Conservation (phyloP, 2,329 filamentous ascomycete species). For the Penicillium capsulatum region DNA sequence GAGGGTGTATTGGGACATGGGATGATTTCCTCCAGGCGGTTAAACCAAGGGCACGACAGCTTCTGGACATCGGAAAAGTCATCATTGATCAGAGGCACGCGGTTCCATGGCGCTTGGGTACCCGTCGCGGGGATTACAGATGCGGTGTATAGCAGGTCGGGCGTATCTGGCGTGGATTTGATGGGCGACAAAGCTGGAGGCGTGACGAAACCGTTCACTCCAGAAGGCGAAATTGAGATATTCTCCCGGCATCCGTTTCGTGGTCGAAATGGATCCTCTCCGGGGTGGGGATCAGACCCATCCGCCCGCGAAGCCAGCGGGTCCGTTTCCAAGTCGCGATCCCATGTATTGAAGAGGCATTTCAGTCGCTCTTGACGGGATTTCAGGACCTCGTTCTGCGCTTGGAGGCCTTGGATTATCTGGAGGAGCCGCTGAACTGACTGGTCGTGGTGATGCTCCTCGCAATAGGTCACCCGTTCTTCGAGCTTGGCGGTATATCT, state of each 20-base stretch:
- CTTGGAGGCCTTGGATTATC: constrained; percentile 19
- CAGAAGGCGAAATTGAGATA: too few relatives aligned
- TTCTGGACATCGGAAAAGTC: constrained; percentile 8
- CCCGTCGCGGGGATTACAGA: background rate
- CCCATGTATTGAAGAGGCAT: constrained; percentile 21
- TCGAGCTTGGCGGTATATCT: constrained; percentile 19
- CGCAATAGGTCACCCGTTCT: constrained; percentile 21
- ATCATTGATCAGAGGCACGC: constrained; percentile 17
- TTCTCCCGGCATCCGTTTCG: background rate
- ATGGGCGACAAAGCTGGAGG: background rate
- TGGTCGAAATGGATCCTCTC: background rate
- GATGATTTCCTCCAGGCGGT: constrained; percentile 17
- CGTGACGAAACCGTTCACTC: too few relatives aligned
- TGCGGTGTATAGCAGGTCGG: background rate
- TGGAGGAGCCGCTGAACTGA: constrained; percentile 16
- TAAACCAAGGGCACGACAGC: constrained; percentile 15
- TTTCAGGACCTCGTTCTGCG: constrained; percentile 22
- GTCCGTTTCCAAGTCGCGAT: constrained; percentile 1
- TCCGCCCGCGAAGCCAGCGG: background rate
- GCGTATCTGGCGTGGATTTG: background rate
- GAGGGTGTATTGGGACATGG: constrained; percentile 17
- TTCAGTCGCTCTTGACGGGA: constrained; percentile 17
- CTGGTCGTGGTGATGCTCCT: constrained; percentile 22
- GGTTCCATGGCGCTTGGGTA: constrained; percentile 6
- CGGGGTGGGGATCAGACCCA: background rate